These are phyloP conservation scores for Hanseniaspora uvarum DNA, from an alignment of 1,139 yeast genomes.

Conservation along the genomic window DNA sequence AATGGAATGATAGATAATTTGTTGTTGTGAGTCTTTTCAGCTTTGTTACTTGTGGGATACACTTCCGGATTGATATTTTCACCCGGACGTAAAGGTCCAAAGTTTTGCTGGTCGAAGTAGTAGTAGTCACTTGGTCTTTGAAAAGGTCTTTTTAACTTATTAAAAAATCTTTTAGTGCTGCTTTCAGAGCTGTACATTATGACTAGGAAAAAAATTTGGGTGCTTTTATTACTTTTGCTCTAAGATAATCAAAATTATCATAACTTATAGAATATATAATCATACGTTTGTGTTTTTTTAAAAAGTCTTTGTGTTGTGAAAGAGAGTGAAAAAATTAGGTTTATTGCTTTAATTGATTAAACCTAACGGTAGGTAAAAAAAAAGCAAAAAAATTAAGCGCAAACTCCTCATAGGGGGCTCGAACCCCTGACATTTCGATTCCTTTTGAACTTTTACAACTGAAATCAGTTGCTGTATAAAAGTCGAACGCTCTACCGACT, in stretches of 20 bases:
- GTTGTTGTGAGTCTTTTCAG: background rate
- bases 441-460: constrained; percentile 22
- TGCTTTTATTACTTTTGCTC: too few species aligned
- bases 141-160: constrained; percentile 3
- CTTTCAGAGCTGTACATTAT: constrained; percentile 3
- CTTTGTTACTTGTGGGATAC: background rate
- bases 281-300: background rate
- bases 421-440: constrained; percentile 35
- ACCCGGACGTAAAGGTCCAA: background rate
- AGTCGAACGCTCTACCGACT: constrained; percentile 33
- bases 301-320: background rate
- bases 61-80: background rate
- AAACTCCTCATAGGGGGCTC: constrained; percentile 35
- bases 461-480: constrained; percentile 23
- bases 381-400: constrained; percentile 22
- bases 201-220: background rate
- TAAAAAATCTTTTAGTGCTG: constrained; percentile 7
- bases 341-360: background rate
- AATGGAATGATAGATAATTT: constrained; percentile 7
- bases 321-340: background rate
- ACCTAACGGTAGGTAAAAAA: background rate
- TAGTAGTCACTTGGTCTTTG: background rate
- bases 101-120: background rate
- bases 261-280: too few species aligned
- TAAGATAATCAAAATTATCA: too few species aligned